Evolutionary conservation across 2,329 filamentous ascomycete genomes (phyloP).

Genomic region (Aspergillus sp.): DNA sequence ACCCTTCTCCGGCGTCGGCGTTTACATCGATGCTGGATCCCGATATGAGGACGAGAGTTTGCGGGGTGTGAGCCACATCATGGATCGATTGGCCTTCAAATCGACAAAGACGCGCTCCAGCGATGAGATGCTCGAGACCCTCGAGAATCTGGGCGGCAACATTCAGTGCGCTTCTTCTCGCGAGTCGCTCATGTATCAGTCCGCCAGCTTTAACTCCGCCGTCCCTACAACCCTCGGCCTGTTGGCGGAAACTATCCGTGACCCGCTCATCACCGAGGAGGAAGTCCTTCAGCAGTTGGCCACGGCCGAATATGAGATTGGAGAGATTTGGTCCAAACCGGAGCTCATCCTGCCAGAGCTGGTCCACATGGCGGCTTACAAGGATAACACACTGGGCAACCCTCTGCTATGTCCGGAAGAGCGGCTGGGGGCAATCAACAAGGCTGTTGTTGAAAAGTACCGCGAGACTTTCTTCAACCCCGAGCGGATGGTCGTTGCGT

Average conservation of each 20-base stretch:
- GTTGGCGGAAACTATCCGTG: slow-evolving; percentile 88
- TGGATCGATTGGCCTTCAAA: slow-evolving; percentile 95
- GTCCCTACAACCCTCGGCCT: slow-evolving; percentile 79
- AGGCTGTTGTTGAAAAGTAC: slow-evolving; percentile 72
- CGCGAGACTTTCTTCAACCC: slow-evolving; percentile 81
- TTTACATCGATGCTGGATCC: slow-evolving; percentile 94
- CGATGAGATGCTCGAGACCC: slow-evolving; percentile 82
- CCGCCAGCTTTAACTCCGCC: slow-evolving; percentile 92
- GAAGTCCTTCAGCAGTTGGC: slow-evolving; percentile 85
- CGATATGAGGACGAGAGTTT: slow-evolving; percentile 85
- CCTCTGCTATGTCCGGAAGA: slow-evolving; percentile 89
- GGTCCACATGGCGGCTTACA: slow-evolving; percentile 92
- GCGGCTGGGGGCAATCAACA: slow-evolving; percentile 71
- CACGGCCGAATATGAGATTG: slow-evolving; percentile 93
- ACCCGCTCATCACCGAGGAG: slow-evolving; percentile 78
- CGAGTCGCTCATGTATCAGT: slow-evolving; percentile 98
- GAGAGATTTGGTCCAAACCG: slow-evolving; percentile 96
- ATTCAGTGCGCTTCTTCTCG: slow-evolving; percentile 95
- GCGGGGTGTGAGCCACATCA: slow-evolving; percentile 89
- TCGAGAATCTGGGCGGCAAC: slow-evolving; percentile 89
- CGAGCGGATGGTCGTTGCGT: slow-evolving; percentile 89
- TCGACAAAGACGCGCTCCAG: slow-evolving; percentile 69
- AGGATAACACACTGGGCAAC: slow-evolving; percentile 93
- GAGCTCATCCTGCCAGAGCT: slow-evolving; percentile 94
- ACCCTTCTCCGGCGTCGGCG: slow-evolving; percentile 90